Conservation (phyloP, 257 asterid species). For the Solanum piurae region DNA sequence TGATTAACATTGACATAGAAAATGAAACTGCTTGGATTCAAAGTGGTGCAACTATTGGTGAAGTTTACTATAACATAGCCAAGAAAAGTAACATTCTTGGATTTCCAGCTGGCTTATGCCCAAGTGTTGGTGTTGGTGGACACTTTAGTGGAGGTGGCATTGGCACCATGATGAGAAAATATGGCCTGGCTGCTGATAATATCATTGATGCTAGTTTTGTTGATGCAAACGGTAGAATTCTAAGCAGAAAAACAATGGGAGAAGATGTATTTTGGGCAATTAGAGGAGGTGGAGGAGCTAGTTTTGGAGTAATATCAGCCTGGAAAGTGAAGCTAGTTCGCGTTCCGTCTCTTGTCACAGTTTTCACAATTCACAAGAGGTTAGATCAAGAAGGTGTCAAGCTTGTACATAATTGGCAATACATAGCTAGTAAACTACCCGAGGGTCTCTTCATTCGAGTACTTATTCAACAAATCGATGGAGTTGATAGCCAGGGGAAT, state of each 20-base stretch:
- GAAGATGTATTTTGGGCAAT: conserved; percentile 25
- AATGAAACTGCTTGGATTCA: conserved; percentile 21
- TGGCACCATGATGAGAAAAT: conserved; percentile 20
- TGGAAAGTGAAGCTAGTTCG: conserved; percentile 18
- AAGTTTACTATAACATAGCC: conserved; percentile 12
- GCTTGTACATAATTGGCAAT: conserved; percentile 13
- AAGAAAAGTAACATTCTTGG: conserved; percentile 9
- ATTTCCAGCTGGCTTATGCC: conserved; percentile 18
- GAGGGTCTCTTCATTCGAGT: conserved; percentile 3
- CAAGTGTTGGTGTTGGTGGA: conserved; percentile 27
- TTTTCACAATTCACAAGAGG: conserved; percentile 7
- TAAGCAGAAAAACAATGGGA: conserved; percentile 5
- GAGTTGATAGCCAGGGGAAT: not conserved
- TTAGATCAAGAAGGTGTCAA: conserved; percentile 1
- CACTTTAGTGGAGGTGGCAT: conserved; percentile 31
- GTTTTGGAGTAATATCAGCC: conserved; percentile 10
- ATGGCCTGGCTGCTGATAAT: conserved; percentile 15
- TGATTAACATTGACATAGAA: conserved; percentile 1
- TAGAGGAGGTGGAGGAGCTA: conserved; percentile 23
- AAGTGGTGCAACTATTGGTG: conserved; percentile 21
- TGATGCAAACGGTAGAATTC: conserved; percentile 8
- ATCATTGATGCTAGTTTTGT: conserved; percentile 10
- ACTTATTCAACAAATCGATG: conserved; percentile 2
- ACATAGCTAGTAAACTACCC: conserved; percentile 3
- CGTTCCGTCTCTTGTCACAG: conserved; percentile 3